Base-by-base conservation (phyloP, 129 eudicot genomes). In the Scalesia atractyloides region DNA sequence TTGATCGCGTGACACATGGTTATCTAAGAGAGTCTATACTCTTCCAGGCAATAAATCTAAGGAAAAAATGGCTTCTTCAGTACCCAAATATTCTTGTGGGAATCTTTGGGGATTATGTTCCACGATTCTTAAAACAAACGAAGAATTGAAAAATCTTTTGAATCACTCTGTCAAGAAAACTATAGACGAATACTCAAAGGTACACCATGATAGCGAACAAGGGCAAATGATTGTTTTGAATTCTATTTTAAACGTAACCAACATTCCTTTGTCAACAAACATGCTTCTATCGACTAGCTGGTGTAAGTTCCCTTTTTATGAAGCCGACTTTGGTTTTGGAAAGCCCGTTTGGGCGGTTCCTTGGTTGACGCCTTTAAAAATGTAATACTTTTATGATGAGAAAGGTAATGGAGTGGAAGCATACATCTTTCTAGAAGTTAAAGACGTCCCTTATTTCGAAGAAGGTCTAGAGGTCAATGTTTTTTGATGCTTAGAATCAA, bases 301-400 rank as follows among this genome's bases (percentile, higher is more conserved):
- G 70, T 76, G 82, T 13, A 67, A 60, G 47, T 34, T 76, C 16
- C 70, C 72, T 12, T 24, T 77, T 2, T 82, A 82, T 41, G 82
- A 77, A 61, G 76, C 70, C 5, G 80, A 82, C 64, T 82, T 82
- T 39, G 82, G 85, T 39, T 76, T 77, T 63, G 82, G 85, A 20
- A 81, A 66, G 64, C 85, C 82, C 3, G 14, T 71, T 19, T 68
- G 82, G 82, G 75, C 47, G 12, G 76, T 74, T 41, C 68, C 66
- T 9, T 72, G 43, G 5, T 64, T 52, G 16, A 33, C 60, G 26
- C 48, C 68, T 0, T 33, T 10, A 66, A 61, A 60, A 77, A 77
- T 50, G 7, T 49, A 5, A 71, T n/a, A 10, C 43, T 50, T 12
- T 66, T 82, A 76, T 2, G 72, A 47, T 0, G 56, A 16, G 5